Conservation (phyloP, 164 flowering plant species). For the Cinnamomum micranthum region DNA sequence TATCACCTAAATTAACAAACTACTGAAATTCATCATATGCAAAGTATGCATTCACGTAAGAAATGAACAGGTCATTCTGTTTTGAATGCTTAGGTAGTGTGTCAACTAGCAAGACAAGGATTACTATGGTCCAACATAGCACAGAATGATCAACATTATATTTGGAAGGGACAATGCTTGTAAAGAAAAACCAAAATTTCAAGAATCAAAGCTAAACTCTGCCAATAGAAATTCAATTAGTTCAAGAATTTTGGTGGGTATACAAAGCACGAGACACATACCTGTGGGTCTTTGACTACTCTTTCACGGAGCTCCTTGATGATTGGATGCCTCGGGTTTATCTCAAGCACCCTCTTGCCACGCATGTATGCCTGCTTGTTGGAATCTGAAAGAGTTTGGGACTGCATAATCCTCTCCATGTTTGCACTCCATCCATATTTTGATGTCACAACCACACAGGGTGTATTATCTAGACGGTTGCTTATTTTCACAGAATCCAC, state of each 20-base stretch:
- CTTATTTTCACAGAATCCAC: conserved; percentile 89
- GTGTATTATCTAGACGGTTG: conserved; percentile 78
- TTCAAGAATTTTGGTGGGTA: not conserved
- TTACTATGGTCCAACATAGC: too few relatives aligned
- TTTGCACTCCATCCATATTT: conserved; percentile 97
- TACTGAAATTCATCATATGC: not conserved
- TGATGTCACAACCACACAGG: conserved; percentile 95
- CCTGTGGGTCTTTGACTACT: conserved; percentile 76
- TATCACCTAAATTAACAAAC: too few relatives aligned
- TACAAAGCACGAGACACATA: conserved; percentile 13
- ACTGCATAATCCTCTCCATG: conserved; percentile 97
- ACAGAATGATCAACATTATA: too few relatives aligned
- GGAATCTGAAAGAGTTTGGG: conserved; percentile 96
- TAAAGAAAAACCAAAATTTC: not conserved
- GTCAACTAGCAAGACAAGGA: too few relatives aligned
- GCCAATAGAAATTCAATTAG: not conserved
- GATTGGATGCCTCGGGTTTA: conserved; percentile 93
- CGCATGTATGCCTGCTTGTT: conserved; percentile 92
- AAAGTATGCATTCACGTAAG: not conserved
- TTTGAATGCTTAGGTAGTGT: too few relatives aligned
- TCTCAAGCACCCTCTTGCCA: conserved; percentile 95
- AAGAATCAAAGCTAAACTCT: not conserved
- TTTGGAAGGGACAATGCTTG: not conserved
- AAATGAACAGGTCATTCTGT: too few relatives aligned
- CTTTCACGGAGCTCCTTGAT: conserved; percentile 86